Conservation (phyloP, 345 rosid species). For the Hypericum androsaemum region DNA sequence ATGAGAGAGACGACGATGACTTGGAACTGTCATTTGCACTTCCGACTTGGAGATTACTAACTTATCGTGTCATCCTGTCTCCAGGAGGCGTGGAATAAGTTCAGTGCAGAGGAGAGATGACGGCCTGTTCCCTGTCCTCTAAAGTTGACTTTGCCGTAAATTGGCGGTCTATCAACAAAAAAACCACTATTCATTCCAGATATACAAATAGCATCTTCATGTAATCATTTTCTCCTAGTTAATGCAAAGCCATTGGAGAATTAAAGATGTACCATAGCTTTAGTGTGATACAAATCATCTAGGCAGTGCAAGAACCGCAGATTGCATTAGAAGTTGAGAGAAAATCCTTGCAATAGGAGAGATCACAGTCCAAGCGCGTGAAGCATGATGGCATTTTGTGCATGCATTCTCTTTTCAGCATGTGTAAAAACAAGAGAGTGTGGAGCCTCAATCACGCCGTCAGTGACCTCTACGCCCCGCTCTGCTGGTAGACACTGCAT, state of each 20-base stretch:
- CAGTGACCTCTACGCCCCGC: slow-evolving; percentile 86
- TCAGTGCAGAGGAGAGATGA: slow-evolving; percentile 18
- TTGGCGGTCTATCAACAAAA: too few species aligned
- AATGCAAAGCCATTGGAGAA: background rate
- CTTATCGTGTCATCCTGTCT: background rate
- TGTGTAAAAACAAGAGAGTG: slow-evolving; percentile 85
- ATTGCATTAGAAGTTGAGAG: too few species aligned
- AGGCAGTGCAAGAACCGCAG: too few species aligned
- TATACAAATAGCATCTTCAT: too few species aligned
- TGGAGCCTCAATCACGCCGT: slow-evolving; percentile 78
- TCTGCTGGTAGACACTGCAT: slow-evolving; percentile 99
- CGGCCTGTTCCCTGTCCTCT: too few species aligned
- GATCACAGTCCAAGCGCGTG: slow-evolving; percentile 45
- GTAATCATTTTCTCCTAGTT: background rate
- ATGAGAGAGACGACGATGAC: too few species aligned
- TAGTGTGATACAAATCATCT: too few species aligned
- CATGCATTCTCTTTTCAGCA: slow-evolving; percentile 96
- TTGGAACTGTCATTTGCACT: too few species aligned
- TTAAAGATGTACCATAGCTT: background rate
- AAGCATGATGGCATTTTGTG: slow-evolving; percentile 85
- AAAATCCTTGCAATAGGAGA: too few species aligned
- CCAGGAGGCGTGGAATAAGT: slow-evolving; percentile 28
- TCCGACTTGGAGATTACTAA: too few species aligned
- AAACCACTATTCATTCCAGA: too few species aligned
- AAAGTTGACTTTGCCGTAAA: too few species aligned